These are phyloP conservation scores for Nepenthes alata DNA, from an alignment of 179 eudicot genomes.

Conservation along the genomic window DNA sequence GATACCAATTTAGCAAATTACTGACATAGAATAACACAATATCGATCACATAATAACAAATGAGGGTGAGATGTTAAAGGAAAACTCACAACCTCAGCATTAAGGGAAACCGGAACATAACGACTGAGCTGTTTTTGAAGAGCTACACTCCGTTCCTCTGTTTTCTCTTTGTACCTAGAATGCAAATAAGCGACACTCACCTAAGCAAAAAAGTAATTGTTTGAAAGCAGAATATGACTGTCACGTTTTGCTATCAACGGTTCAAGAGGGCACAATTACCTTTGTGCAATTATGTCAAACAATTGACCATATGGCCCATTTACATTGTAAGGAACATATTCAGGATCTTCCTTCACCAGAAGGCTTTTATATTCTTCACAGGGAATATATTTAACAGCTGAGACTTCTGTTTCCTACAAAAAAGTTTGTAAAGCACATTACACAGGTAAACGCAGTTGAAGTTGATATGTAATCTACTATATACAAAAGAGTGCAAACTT, in stretches of 20 bases:
- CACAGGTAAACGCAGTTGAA: too few species aligned
- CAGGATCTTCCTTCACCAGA: constrained; percentile 63
- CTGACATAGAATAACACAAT: background rate
- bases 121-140: constrained; percentile 71
- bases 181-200: constrained; percentile 1
- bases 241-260: too few species aligned
- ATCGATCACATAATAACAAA: background rate
- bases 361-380: constrained; percentile 56
- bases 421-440: background rate
- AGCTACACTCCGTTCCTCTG: constrained; percentile 48
- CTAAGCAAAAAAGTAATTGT: background rate
- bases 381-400: constrained; percentile 79
- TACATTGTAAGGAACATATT: constrained; percentile 67
- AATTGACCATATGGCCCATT: constrained; percentile 64
- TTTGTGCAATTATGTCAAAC: constrained; percentile 45
- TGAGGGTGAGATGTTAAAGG: constrained; percentile 6
- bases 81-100: constrained; percentile 49
- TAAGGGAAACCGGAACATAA: constrained; percentile 59
- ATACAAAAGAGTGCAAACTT: too few species aligned
- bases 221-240: too few species aligned
- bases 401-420: constrained; percentile 82
- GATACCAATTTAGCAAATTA: too few species aligned
- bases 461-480: too few species aligned
- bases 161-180: constrained; percentile 57
- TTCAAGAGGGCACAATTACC: constrained; percentile 26